Evolutionary conservation across 2,329 filamentous ascomycete genomes (phyloP).

Genomic region (Penicillium corylophilum): DNA sequence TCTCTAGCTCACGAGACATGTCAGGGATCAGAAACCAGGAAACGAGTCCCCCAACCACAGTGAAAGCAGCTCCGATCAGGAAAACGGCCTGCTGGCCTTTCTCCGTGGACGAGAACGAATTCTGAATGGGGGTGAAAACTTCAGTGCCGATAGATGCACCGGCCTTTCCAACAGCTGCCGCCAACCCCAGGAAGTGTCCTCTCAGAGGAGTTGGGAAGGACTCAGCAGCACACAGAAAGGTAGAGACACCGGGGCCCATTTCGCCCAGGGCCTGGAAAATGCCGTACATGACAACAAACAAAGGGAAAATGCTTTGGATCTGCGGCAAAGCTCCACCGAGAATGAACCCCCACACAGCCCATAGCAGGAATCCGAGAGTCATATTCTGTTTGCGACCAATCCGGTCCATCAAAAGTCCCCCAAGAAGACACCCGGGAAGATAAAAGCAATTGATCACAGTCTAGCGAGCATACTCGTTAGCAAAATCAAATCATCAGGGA

Average conservation of each 20-base stretch:
- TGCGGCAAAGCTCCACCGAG: slow-evolving; percentile 48
- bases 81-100: slow-evolving; percentile 53
- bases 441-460: slow-evolving; percentile 54
- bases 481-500: slow-evolving; percentile 23
- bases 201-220: slow-evolving; percentile 53
- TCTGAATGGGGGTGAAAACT: slow-evolving; percentile 53
- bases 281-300: slow-evolving; percentile 54
- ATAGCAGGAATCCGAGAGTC: slow-evolving; percentile 50
- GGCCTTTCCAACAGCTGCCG: slow-evolving; percentile 50
- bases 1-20: slow-evolving; percentile 43
- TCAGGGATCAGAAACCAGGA: slow-evolving; percentile 50
- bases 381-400: slow-evolving; percentile 54
- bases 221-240: slow-evolving; percentile 43
- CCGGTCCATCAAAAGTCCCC: slow-evolving; percentile 50
- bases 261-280: slow-evolving; percentile 52
- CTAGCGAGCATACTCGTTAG: slow-evolving; percentile 28
- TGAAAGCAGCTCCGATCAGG: slow-evolving; percentile 53
- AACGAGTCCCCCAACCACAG: slow-evolving; percentile 47
- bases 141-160: slow-evolving; percentile 53
- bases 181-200: slow-evolving; percentile 52
- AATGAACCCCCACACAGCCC: slow-evolving; percentile 51
- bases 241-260: slow-evolving; percentile 51
- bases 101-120: slow-evolving; percentile 41
- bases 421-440: slow-evolving; percentile 50
- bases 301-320: slow-evolving; percentile 50